Evolutionary conservation across 257 asterid genomes (phyloP).

Genomic region (Solanum ahanhuiri): DNA sequence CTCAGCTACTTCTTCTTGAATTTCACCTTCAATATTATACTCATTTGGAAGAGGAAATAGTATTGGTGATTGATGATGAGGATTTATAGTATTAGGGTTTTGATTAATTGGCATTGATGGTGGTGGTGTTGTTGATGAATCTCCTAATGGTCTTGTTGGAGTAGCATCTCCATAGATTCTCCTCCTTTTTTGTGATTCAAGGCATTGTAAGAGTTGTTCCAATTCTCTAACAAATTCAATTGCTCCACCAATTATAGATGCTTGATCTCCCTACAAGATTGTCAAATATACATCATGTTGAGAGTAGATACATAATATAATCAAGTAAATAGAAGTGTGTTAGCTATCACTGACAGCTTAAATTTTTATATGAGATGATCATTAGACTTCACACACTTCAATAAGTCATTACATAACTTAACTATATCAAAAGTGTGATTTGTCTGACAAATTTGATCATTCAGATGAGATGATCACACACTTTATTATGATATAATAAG

Average conservation of each 20-base stretch:
- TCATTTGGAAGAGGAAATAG: conserved; percentile 32
- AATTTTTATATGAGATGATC: neutral
- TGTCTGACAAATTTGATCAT: neutral
- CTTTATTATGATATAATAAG: neutral
- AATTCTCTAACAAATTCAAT: conserved; percentile 87
- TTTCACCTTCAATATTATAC: conserved; percentile 21
- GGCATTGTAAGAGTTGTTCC: conserved; percentile 91
- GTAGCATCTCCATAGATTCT: conserved; percentile 56
- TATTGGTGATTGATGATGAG: conserved; percentile 24
- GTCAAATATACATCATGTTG: neutral
- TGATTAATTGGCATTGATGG: conserved; percentile 8
- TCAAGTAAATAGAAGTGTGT: neutral
- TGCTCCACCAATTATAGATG: conserved; percentile 95
- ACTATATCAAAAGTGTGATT: neutral
- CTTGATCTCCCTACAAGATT: conserved; percentile 75
- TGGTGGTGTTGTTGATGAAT: conserved; percentile 20
- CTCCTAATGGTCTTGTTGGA: conserved; percentile 15
- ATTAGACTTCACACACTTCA: neutral
- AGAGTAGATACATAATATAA: neutral
- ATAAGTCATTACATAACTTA: neutral
- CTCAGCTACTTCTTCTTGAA: conserved; percentile 63
- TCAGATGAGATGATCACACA: neutral
- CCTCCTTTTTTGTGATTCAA: conserved; percentile 86
- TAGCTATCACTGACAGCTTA: neutral
- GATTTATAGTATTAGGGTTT: neutral